Base-by-base conservation (phyloP, 768 basidiomycete species). In the Xerocomus potaroensis region DNA sequence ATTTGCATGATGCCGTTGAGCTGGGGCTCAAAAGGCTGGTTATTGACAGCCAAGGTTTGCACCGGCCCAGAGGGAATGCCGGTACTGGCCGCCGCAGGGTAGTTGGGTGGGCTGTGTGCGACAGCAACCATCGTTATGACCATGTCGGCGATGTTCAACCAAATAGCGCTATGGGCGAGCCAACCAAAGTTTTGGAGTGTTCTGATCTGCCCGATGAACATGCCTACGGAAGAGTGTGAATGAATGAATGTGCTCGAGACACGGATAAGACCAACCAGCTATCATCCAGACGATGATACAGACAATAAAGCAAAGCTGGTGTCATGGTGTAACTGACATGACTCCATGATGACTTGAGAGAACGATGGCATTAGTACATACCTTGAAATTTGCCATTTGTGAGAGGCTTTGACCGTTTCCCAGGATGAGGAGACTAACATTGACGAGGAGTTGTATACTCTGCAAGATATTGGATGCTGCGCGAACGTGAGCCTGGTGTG, bases 1-100 rank as follows among this genome's bases (percentile, higher is more conserved):
- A 81, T 81, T 41, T 82, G 76, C 78, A 83, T 80, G 51, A 83
- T 78, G 36, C 80, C 81, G 41, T 79, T 77, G 1, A 84, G 71
- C 68, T 81, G 57, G 4, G 30, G 3, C n/a, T 59, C 48, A 27
- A 67, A 56, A 23, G 60, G 53, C n/a, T 47, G 53, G 9, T 8
- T 42, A 46, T 51, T 56, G 18, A 55, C 54, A 14, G 46, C 58
- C 36, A 60, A 1, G 2, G 45, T 40, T 19, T 55, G 44, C 24
- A 61, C 48, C 14, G 48, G 43, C 15, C 57, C 61, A 0, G 6
- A 60, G 0, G 72, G 64, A 26, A 65, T 27, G 2, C 68, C 71
- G 30, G 53, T 62, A 10, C 52, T 38, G 4, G 39, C 18, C 0
- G 66, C 34, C 0, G 79, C 77, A 0, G 29, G 37, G 46, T 70